A percentile compares a stretch with the other conserved stretches of the same genome.
These are phyloP conservation scores for Wickerhamiella domercqiae DNA, from an alignment of 805 yeast genomes.

Conservation along the genomic window DNA sequence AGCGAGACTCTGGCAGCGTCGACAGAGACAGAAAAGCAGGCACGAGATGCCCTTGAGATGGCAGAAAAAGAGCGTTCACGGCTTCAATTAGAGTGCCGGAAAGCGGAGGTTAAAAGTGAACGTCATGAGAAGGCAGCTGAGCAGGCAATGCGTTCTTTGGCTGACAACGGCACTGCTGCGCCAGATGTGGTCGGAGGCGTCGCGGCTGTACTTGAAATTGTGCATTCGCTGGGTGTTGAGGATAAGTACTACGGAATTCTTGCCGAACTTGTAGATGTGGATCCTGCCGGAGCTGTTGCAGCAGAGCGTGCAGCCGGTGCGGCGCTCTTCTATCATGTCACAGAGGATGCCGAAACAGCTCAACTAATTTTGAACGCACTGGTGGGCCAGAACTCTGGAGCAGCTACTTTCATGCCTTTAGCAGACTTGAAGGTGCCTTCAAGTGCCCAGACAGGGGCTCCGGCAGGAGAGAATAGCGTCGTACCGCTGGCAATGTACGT, in stretches of 20 bases:
- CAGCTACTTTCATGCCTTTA: slow-evolving; percentile 84
- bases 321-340: slow-evolving; percentile 75
- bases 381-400: slow-evolving; percentile 46
- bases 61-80: slow-evolving; percentile 53
- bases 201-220: slow-evolving; percentile 48
- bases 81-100: slow-evolving; percentile 69
- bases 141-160: slow-evolving; percentile 42
- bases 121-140: slow-evolving; percentile 40
- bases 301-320: slow-evolving; percentile 83
- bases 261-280: slow-evolving; percentile 68
- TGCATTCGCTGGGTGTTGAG: slow-evolving; percentile 39
- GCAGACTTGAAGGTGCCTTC: slow-evolving; percentile 37
- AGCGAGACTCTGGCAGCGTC: slow-evolving; percentile 5
- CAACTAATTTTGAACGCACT: slow-evolving; percentile 63
- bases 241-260: slow-evolving; percentile 67
- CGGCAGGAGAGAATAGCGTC: slow-evolving; percentile 28
- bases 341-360: slow-evolving; percentile 77
- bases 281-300: slow-evolving; percentile 69
- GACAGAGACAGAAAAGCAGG: slow-evolving; percentile 8
- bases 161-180: slow-evolving; percentile 23
- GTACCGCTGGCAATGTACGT: slow-evolving; percentile 39
- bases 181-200: slow-evolving; percentile 34
- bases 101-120: slow-evolving; percentile 39
- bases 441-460: slow-evolving; percentile 6
- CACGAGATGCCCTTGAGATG: slow-evolving; percentile 15